Conservation (phyloP, 441 rosid species). For the Biscutella auriculata region DNA sequence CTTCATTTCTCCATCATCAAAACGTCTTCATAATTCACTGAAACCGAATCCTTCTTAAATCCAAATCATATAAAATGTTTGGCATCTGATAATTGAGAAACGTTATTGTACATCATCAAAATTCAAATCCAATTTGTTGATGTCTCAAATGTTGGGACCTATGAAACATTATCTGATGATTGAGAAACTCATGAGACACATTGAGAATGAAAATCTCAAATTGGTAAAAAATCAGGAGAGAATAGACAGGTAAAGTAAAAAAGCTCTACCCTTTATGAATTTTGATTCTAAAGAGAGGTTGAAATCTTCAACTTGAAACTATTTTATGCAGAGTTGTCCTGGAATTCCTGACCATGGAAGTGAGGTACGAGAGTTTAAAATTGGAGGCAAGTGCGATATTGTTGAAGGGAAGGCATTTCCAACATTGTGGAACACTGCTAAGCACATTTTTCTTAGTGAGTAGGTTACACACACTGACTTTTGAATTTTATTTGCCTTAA, state of each 20-base stretch:
- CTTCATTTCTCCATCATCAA: too few relatives aligned
- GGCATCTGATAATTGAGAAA: too few relatives aligned
- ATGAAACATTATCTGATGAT: slow-evolving; percentile 31
- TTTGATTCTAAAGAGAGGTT: not conserved
- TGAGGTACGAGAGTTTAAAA: slow-evolving; percentile 27
- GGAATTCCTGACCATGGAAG: slow-evolving; percentile 36
- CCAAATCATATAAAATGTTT: too few relatives aligned
- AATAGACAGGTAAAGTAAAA: slow-evolving; percentile 28
- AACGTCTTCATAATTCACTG: too few relatives aligned
- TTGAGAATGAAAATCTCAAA: slow-evolving; percentile 42
- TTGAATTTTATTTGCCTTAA: not conserved
- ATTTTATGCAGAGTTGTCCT: slow-evolving; percentile 37
- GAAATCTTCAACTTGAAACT: slow-evolving; percentile 1
- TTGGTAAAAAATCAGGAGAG: slow-evolving; percentile 36
- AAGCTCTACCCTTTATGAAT: not conserved
- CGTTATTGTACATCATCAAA: too few relatives aligned
- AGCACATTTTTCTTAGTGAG: slow-evolving; percentile 24
- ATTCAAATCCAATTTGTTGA: too few relatives aligned
- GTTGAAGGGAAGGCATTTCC: slow-evolving; percentile 51
- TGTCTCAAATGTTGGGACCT: slow-evolving; percentile 34
- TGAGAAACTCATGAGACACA: slow-evolving; percentile 40
- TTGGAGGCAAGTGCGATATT: slow-evolving; percentile 40
- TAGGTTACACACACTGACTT: too few relatives aligned
- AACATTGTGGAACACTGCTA: slow-evolving; percentile 40
- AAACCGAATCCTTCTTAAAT: too few relatives aligned